Base-by-base conservation (phyloP, 2,329 filamentous ascomycete genomes). In the Claviceps spartinae region DNA sequence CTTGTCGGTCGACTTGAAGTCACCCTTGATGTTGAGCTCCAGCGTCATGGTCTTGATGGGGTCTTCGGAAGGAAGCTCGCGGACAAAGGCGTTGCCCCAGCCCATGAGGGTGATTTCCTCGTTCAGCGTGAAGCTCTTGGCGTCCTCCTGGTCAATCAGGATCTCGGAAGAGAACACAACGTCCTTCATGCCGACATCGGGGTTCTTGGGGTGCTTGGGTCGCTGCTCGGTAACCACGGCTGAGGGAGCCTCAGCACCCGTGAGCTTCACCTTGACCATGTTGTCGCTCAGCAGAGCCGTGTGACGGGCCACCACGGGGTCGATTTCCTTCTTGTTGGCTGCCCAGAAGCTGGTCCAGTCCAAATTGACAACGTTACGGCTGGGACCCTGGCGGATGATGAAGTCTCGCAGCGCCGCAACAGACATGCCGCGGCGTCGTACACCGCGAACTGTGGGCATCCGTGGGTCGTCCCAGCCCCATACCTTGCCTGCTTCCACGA, bases 51-150 rank as follows among this genome's bases (percentile, higher is more conserved):
- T 73, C 13, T 82, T 84, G 61, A 95, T 82, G 47, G 79, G 72
- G 11, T 74, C 74, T 18, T 69, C 67, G 34, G 71, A 68, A 47
- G 78, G 73, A 55, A 88, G 80, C 54, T 82, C 80, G 52, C 82
- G 79, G 24, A 93, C 85, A 58, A 89, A 79, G 13, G 86, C 88
- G 62, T 95, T 94, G 60, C 91, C 93, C 91, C 91, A 97, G 67
- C 86, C 86, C 91, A 96, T 96, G 43, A 96, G 76, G 0, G 91
- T 96, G 61, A 97, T 87, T 68, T 96, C 90, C 72, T 97, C 91
- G 63, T 85, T 83, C 54, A 85, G 76, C 60, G 81, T 85, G 70
- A 96, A 94, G 26, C 78, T 78, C 65, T 84, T 83, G 55, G 85
- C 88, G 61, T 97, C 91, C 46, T 77, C 85, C 69, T 96, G 91